These are phyloP conservation scores for Penicillium subrubescens DNA, from an alignment of 495 filamentous ascomycete species.

Conservation along the genomic window DNA sequence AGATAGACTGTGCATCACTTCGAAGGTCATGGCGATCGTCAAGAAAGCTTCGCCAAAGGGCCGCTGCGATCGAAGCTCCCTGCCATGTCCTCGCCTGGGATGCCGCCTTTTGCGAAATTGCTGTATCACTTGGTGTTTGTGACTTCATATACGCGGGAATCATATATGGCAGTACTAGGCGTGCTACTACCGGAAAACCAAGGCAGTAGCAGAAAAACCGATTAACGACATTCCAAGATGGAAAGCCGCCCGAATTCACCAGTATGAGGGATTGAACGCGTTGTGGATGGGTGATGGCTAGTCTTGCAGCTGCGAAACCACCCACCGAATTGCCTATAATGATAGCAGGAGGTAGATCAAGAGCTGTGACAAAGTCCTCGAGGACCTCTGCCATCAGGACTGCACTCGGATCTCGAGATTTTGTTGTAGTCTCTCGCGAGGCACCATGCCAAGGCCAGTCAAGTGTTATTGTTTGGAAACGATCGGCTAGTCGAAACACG, in stretches of 20 bases:
- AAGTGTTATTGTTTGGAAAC: neutral
- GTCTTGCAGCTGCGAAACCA: slow-evolving; percentile 8
- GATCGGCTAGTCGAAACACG: neutral
- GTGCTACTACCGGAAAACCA: neutral
- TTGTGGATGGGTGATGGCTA: slow-evolving; percentile 4
- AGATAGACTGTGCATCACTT: neutral
- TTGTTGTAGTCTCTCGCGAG: neutral
- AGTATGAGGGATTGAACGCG: neutral
- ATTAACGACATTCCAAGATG: neutral
- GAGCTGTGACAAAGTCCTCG: neutral
- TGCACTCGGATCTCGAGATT: neutral
- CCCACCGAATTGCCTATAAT: slow-evolving; percentile 5
- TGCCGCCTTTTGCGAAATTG: neutral
- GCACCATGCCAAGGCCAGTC: slow-evolving; percentile 1
- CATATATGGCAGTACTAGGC: neutral
- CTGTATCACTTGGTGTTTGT: neutral
- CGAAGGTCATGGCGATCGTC: neutral
- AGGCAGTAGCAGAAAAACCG: neutral
- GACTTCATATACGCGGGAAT: neutral
- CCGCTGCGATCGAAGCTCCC: neutral
- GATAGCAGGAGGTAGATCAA: slow-evolving; percentile 5
- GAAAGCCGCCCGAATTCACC: neutral
- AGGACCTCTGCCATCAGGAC: slow-evolving; percentile 1
- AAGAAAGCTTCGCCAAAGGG: neutral
- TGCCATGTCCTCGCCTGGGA: neutral